These are phyloP conservation scores for Pseudoperonospora humuli DNA, from an alignment of 352 stramenopile genomes.

Conservation along the genomic window DNA sequence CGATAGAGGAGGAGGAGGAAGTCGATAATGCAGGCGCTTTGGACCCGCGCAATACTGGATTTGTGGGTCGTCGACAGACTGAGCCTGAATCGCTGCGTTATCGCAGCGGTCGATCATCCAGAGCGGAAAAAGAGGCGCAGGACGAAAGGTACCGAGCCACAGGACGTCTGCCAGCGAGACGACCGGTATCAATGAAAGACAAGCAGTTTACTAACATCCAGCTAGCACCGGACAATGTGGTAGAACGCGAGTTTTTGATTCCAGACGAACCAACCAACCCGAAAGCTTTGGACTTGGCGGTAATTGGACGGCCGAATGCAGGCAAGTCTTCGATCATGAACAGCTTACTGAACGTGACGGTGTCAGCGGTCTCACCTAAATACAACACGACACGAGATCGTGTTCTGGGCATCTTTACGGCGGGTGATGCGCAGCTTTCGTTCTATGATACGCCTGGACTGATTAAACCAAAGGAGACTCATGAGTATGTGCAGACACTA, in stretches of 20 bases:
- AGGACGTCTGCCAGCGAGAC: constrained; percentile 21
- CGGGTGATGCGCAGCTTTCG: constrained; percentile 63
- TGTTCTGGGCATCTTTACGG: constrained; percentile 69
- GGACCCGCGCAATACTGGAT: constrained; percentile 21
- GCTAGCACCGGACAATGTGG: constrained; percentile 47
- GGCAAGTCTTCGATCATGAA: constrained; percentile 87
- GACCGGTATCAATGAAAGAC: constrained; percentile 36
- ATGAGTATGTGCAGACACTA: constrained; percentile 75
- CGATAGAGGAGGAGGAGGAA: constrained; percentile 36
- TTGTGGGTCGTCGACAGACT: constrained; percentile 11
- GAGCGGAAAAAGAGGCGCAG: constrained; percentile 12
- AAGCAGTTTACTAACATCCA: constrained; percentile 72
- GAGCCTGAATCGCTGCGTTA: constrained; percentile 11
- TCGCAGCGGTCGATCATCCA: constrained; percentile 13
- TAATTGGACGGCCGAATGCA: constrained; percentile 82
- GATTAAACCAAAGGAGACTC: constrained; percentile 82
- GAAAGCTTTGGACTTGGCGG: constrained; percentile 62
- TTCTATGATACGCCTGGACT: constrained; percentile 85
- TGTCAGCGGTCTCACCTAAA: constrained; percentile 82
- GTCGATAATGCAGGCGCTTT: constrained; percentile 1
- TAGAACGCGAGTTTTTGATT: constrained; percentile 65
- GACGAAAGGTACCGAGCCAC: constrained; percentile 9
- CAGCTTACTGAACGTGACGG: constrained; percentile 61
- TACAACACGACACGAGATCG: constrained; percentile 84
- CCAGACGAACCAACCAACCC: constrained; percentile 62